A percentile compares a stretch with the other conserved stretches of the same genome.
Evolutionary conservation across 2,329 filamentous ascomycete genomes (phyloP).

Genomic region (Grosmannia huntii): DNA sequence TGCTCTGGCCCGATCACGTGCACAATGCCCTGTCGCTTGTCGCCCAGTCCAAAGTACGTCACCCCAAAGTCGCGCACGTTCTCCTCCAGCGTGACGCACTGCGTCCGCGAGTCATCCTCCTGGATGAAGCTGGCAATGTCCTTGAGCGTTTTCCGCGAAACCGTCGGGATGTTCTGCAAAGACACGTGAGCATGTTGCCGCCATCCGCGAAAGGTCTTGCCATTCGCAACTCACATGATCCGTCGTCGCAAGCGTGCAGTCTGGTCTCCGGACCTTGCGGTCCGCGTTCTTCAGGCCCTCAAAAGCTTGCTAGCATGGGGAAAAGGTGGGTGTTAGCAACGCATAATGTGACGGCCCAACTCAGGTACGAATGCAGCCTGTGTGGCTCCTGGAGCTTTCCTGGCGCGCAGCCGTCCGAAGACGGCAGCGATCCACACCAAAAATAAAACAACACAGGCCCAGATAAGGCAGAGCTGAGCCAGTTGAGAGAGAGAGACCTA

Average conservation of each 20-base stretch:
- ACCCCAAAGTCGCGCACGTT: conserved; percentile 95
- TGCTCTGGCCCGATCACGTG: conserved; percentile 98
- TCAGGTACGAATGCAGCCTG: not conserved
- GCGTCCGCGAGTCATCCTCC: conserved; percentile 82
- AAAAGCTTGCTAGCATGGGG: conserved; percentile 66
- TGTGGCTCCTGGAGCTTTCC: not conserved
- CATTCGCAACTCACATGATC: conserved; percentile 62
- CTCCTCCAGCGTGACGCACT: conserved; percentile 92
- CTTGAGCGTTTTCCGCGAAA: conserved; percentile 83
- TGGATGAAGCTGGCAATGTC: conserved; percentile 89
- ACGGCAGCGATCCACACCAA: not conserved
- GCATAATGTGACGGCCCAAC: not conserved
- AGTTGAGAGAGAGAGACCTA: conserved; percentile 27
- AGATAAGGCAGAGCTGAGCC: not conserved
- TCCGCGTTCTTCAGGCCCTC: conserved; percentile 86
- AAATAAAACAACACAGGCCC: not conserved
- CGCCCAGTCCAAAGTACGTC: conserved; percentile 92
- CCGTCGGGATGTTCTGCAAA: conserved; percentile 77
- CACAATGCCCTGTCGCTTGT: conserved; percentile 95
- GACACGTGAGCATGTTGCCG: not conserved
- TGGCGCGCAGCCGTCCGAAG: not conserved
- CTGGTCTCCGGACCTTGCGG: conserved; percentile 78
- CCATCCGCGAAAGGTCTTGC: too few species aligned
- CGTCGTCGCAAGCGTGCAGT: conserved; percentile 92
- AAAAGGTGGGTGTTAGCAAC: not conserved